phyloP scores from a whole-genome alignment of 2,329 filamentous ascomycete genomes.

The Pezicula neosporulosa region DNA sequence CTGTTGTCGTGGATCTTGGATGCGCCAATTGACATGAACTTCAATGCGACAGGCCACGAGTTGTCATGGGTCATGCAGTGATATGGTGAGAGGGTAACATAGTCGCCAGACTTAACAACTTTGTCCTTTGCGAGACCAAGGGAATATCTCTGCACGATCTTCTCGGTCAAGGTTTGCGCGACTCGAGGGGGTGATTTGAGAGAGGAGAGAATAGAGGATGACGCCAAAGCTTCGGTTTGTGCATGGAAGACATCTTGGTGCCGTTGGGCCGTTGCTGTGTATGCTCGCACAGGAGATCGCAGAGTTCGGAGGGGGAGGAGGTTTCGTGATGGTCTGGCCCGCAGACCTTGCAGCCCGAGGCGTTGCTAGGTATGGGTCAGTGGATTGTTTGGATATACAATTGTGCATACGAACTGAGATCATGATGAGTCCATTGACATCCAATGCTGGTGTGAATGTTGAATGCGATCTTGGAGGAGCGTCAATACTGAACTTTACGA shows the following conservation, averaged over 20 bases:
- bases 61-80: constrained; percentile 88
- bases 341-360: constrained; percentile 24
- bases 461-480: constrained; percentile 1
- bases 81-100: constrained; percentile 70
- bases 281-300: constrained; percentile 18
- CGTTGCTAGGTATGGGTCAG: constrained; percentile 12
- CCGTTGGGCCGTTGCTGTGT: constrained; percentile 25
- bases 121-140: constrained; percentile 75
- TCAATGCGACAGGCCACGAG: constrained; percentile 68
- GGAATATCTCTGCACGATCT: constrained; percentile 82
- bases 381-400: background rate
- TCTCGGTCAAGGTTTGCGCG: constrained; percentile 83
- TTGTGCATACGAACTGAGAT: constrained; percentile 18
- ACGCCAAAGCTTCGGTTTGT: constrained; percentile 51
- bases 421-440: constrained; percentile 21
- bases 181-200: constrained; percentile 32
- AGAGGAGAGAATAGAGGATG: constrained; percentile 51
- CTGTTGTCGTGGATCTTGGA: constrained; percentile 65
- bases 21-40: constrained; percentile 82
- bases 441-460: constrained; percentile 4
- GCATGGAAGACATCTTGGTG: constrained; percentile 58
- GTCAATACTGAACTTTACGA: background rate
- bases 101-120: constrained; percentile 75
- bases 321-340: constrained; percentile 22
- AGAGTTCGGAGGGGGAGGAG: constrained; percentile 18